phyloP scores from a whole-genome alignment of 495 filamentous ascomycete species.

The Aspergillus diversus region DNA sequence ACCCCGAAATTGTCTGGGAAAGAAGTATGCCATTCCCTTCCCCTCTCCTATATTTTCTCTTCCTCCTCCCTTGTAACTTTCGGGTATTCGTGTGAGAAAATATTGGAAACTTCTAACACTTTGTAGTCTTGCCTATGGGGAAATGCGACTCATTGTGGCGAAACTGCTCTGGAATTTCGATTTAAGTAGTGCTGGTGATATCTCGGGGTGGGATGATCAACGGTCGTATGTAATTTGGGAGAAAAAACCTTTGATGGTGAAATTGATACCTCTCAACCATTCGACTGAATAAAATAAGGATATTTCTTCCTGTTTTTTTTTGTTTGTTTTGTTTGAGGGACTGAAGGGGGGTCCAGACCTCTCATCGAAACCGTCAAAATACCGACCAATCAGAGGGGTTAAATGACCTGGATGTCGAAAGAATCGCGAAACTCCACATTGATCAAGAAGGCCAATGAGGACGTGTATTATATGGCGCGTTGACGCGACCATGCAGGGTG shows the following conservation, averaged over 20 bases:
- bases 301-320: too few relatives aligned
- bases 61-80: not conserved
- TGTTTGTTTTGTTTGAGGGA: too few relatives aligned
- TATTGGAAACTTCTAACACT: not conserved
- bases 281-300: too few relatives aligned
- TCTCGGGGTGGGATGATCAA: constrained; percentile 44
- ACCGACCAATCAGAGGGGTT: not conserved
- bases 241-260: constrained; percentile 43
- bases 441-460: too few relatives aligned
- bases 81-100: not conserved
- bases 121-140: constrained; percentile 55
- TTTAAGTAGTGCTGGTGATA: constrained; percentile 39
- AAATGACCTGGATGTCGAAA: constrained; percentile 29
- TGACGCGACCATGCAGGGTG: too few relatives aligned
- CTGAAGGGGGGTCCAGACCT: too few relatives aligned
- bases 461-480: too few relatives aligned
- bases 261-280: not conserved
- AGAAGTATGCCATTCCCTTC: constrained; percentile 32
- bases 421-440: too few relatives aligned
- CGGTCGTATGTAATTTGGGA: constrained; percentile 49
- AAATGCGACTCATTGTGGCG: constrained; percentile 56
- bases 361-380: too few relatives aligned
- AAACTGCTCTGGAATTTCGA: constrained; percentile 59
- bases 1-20: constrained; percentile 47
- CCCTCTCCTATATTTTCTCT: too few relatives aligned